Conservation (phyloP, 176 grass and related monocot genomes). For the Typha latifolia region DNA sequence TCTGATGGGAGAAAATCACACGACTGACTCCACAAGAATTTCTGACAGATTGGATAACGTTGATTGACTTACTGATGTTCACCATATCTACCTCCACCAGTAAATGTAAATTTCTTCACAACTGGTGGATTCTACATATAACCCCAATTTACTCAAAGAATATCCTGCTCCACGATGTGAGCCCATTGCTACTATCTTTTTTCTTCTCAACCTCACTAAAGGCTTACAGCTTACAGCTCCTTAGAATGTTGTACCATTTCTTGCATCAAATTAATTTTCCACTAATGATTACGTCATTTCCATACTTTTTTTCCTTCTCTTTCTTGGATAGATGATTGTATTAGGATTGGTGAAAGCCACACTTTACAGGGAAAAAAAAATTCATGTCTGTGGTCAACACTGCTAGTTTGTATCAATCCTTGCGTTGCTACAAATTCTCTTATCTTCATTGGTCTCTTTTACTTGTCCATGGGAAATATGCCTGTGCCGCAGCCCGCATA, state of each 20-base stretch:
- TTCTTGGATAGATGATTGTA: neutral
- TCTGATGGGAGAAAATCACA: slow-evolving; percentile 26
- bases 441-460: no score
- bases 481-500: no score
- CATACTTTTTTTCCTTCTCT: neutral
- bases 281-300: neutral
- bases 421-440: no score
- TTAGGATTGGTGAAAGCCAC: neutral
- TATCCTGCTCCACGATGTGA: neutral
- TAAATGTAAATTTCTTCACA: slow-evolving; percentile 26
- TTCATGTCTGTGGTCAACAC: neutral
- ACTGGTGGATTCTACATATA: slow-evolving; percentile 15
- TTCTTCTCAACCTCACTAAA: neutral
- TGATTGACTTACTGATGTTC: slow-evolving; percentile 11
- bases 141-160: neutral
- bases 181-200: neutral
- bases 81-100: neutral
- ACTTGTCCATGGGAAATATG: no score
- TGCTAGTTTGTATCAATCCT: neutral
- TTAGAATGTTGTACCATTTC: neutral
- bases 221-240: neutral
- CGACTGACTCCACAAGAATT: slow-evolving; percentile 4
- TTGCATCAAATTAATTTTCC: neutral
- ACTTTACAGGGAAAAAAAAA: neutral
- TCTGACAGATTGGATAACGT: slow-evolving; percentile 13